Conservation (phyloP, 164 flowering plant species). For the Euptelea pleiosperma region DNA sequence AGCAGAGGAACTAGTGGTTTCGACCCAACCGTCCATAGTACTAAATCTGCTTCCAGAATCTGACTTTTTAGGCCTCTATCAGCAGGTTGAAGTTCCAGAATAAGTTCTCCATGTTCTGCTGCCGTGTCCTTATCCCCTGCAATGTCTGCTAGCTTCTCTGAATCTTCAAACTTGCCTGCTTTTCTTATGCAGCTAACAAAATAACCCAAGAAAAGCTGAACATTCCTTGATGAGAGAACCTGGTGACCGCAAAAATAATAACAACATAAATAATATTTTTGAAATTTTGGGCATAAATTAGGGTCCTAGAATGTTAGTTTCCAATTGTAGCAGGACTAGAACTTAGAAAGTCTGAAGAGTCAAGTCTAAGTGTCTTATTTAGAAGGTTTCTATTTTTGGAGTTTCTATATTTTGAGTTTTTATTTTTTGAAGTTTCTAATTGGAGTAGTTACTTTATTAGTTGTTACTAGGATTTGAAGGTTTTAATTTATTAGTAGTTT, state of each 20-base stretch:
- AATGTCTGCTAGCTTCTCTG: constrained; percentile 16
- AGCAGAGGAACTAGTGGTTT: constrained; percentile 68
- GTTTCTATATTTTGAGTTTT: too few relatives aligned
- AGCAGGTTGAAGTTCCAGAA: constrained; percentile 81
- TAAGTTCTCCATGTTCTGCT: constrained; percentile 31
- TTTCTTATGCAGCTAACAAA: constrained; percentile 64
- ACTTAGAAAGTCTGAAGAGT: too few relatives aligned
- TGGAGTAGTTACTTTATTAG: too few relatives aligned
- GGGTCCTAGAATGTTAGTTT: too few relatives aligned
- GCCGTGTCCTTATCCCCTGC: constrained; percentile 12
- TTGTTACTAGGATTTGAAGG: too few relatives aligned
- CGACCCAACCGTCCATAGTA: constrained; percentile 91
- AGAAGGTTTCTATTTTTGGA: too few relatives aligned
- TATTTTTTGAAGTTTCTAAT: too few relatives aligned
- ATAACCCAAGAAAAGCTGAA: constrained; percentile 76
- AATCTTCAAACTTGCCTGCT: constrained; percentile 26
- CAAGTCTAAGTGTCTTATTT: too few relatives aligned
- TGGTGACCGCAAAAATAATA: constrained; percentile 20
- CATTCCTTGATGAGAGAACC: constrained; percentile 87
- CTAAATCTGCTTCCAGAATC: constrained; percentile 73
- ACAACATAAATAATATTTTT: too few relatives aligned
- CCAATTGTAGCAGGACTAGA: too few relatives aligned
- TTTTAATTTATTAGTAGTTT: too few relatives aligned
- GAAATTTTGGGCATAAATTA: too few relatives aligned
- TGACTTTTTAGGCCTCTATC: constrained; percentile 62